Evolutionary conservation across 192 early-diverging fungal species (phyloP).

Genomic region (Coemansia sp.): DNA sequence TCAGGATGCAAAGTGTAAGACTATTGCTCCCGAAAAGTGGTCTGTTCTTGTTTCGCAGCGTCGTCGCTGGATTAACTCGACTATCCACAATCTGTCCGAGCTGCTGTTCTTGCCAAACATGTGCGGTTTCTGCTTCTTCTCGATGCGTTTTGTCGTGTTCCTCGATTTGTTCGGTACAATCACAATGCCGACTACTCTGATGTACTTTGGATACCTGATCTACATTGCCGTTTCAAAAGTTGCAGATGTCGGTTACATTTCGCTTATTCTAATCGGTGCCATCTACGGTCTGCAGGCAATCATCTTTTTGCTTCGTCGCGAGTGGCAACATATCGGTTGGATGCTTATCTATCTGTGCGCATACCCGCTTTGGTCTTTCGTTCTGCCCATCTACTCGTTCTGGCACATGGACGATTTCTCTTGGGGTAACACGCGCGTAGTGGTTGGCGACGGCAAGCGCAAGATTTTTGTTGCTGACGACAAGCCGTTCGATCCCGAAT

Average conservation of each 20-base stretch:
- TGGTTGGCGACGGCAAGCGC: conserved; percentile 66
- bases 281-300: conserved; percentile 90
- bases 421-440: conserved; percentile 94
- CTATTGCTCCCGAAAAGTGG: conserved; percentile 90
- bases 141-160: conserved; percentile 97
- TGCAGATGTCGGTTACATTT: conserved; percentile 72
- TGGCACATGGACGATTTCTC: conserved; percentile 99
- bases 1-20: conserved; percentile 84
- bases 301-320: conserved; percentile 74
- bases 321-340: conserved; percentile 80
- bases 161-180: conserved; percentile 87
- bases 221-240: conserved; percentile 62
- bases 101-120: conserved; percentile 80
- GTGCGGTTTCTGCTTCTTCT: conserved; percentile 97
- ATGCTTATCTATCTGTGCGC: conserved; percentile 85
- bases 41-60: conserved; percentile 88
- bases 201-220: conserved; percentile 80
- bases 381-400: conserved; percentile 95
- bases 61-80: conserved; percentile 99
- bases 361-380: conserved; percentile 86
- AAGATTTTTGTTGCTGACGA: conserved; percentile 68
- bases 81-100: conserved; percentile 94
- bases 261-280: conserved; percentile 74
- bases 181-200: conserved; percentile 76
- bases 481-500: conserved; percentile 82